Base-by-base conservation (phyloP, 805 yeast species). In the Candida argentea region DNA sequence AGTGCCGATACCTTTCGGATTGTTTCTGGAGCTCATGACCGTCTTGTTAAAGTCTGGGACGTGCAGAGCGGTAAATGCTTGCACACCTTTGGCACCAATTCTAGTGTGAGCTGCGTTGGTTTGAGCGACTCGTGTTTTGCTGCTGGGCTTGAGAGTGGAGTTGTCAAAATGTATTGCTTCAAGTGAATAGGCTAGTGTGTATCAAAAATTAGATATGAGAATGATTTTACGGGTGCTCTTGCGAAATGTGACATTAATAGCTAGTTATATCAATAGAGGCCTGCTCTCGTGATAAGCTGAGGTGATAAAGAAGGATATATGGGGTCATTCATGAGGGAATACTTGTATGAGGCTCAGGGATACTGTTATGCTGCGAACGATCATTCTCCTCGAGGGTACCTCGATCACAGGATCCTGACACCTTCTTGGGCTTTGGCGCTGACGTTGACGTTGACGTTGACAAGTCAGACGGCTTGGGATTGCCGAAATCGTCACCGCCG, bases 1-100 rank as follows among this genome's bases (percentile, higher is more conserved):
- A 85, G 91, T 11, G 94, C 96, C 1, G 97, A 91, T 58, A 86
- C 87, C 22, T 91, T 91, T 65, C 70, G 98, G 40, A 82, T 91
- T 25, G 82, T 89, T 7, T 77, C 91, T 43, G 97, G 97, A 2
- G 87, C 95, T 1, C 96, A 91, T 48, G 98, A 91, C 59, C 70
- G 85, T 37, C 63, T 75, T 20, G 83, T 83, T 36, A 89, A 81
- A 51, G 82, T 91, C 5, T 91, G 98, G 98, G 98, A 91, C 50
- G 62, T 91, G 36, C 96, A 91, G 53, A 76, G 78, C 40, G 97
- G 98, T 13, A 78, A 79, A 47, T 86, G 97, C 52, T 73, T 87
- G 70, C 94, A 87, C 52, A 89, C 97, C 0, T 84, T 85, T 56
- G 78, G 80, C 3, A 89, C 86, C 12, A 76, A 77, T 39, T 46